phyloP scores from a whole-genome alignment of 257 asterid genomes.

The Ilex aquifolium region DNA sequence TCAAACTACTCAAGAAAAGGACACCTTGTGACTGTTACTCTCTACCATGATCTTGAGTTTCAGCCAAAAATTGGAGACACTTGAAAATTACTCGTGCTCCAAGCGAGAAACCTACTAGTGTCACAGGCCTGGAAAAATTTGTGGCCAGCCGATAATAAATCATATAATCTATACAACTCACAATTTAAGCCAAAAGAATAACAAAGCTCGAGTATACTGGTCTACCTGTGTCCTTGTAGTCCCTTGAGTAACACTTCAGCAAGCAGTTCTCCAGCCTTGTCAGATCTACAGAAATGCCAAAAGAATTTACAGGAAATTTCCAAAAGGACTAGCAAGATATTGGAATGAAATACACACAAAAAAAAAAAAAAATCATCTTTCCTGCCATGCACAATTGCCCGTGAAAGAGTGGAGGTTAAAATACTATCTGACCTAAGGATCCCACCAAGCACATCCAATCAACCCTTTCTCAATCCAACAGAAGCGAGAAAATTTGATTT shows the following conservation, averaged over 20 bases:
- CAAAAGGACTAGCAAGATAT: background rate
- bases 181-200: background rate
- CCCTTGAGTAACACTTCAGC: slow-evolving; percentile 86
- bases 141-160: slow-evolving; percentile 9
- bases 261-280: slow-evolving; percentile 84
- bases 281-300: slow-evolving; percentile 47
- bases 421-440: too few relatives aligned
- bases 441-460: too few relatives aligned
- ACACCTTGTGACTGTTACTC: slow-evolving; percentile 1
- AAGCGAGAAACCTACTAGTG: slow-evolving; percentile 91
- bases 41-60: slow-evolving; percentile 55
- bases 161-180: background rate
- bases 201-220: background rate
- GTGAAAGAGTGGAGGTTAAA: too few relatives aligned
- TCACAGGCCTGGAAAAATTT: slow-evolving; percentile 81
- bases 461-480: too few relatives aligned
- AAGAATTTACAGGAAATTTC: slow-evolving; percentile 15
- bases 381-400: too few relatives aligned
- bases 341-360: too few relatives aligned
- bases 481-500: too few relatives aligned
- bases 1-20: background rate
- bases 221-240: slow-evolving; percentile 79
- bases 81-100: slow-evolving; percentile 92
- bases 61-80: slow-evolving; percentile 82
- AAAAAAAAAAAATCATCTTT: too few relatives aligned